These are phyloP conservation scores for Castanea sativa DNA, from an alignment of 306 rosid genomes.

Conservation along the genomic window DNA sequence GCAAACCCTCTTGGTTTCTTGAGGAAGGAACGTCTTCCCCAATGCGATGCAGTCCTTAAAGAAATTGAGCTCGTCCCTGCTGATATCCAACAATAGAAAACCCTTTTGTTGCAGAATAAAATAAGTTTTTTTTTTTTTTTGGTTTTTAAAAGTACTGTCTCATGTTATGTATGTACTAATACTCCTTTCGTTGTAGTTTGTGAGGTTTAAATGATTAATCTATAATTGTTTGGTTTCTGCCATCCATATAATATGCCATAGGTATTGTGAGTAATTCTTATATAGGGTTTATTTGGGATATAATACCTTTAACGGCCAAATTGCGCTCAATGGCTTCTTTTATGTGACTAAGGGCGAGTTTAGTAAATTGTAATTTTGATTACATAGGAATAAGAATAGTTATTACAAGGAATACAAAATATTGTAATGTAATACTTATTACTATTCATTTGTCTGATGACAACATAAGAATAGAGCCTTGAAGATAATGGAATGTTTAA, in stretches of 20 bases:
- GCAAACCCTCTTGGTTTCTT: constrained; percentile 86
- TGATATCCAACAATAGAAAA: neutral
- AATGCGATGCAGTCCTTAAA: constrained; percentile 41
- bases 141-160: neutral
- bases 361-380: fast-evolving
- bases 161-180: neutral
- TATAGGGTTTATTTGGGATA: too few species aligned
- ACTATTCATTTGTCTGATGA: too few species aligned
- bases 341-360: too few species aligned
- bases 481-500: too few species aligned
- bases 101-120: neutral
- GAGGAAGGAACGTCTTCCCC: constrained; percentile 26
- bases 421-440: too few species aligned
- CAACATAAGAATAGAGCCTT: too few species aligned
- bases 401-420: too few species aligned
- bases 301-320: too few species aligned
- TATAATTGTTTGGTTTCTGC: neutral
- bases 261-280: too few species aligned
- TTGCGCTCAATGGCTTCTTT: too few species aligned
- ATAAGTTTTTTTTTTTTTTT: neutral
- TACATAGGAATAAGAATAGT: fast-evolving
- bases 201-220: neutral
- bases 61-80: constrained; percentile 49
- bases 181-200: neutral
- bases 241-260: neutral